Conservation (phyloP, 805 yeast species). For the Lipomyces lipofer region DNA sequence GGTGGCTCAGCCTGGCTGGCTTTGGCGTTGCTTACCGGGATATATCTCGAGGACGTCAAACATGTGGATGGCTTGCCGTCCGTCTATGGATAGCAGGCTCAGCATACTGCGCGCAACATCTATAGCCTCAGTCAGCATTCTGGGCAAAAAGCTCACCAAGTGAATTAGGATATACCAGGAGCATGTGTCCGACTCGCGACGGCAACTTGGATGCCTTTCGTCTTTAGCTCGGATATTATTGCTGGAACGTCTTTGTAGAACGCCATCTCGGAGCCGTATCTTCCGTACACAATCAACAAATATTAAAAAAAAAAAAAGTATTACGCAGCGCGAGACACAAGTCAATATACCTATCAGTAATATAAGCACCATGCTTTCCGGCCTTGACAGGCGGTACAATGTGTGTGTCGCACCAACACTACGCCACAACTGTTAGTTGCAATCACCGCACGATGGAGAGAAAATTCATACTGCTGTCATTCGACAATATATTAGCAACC, state of each 20-base stretch:
- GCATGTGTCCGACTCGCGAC: conserved; percentile 80
- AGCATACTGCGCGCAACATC: conserved; percentile 63
- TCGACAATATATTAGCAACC: too few relatives aligned
- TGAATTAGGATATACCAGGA: conserved; percentile 47
- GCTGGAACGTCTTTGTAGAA: conserved; percentile 69
- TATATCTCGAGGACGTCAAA: conserved; percentile 73
- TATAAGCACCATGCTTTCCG: conserved; percentile 39
- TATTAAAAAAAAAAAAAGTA: conserved; percentile 49
- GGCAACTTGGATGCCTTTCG: conserved; percentile 52
- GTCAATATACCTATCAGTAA: conserved; percentile 47
- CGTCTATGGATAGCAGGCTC: conserved; percentile 52
- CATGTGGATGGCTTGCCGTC: conserved; percentile 51
- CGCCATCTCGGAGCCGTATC: conserved; percentile 53
- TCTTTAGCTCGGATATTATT: conserved; percentile 55
- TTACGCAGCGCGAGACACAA: conserved; percentile 33
- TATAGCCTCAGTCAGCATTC: neutral
- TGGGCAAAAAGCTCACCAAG: conserved; percentile 8
- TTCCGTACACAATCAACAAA: neutral
- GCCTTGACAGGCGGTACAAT: conserved; percentile 54
- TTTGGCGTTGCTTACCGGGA: conserved; percentile 42
- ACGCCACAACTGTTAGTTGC: neutral
- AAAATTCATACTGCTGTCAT: conserved; percentile 15
- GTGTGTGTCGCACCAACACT: conserved; percentile 79
- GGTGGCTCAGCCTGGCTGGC: neutral
- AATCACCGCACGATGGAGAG: too few relatives aligned